A percentile compares a stretch with the other conserved stretches of the same genome.
Conservation (phyloP, 208 protist genomes). For the Naegleria fowleri region DNA sequence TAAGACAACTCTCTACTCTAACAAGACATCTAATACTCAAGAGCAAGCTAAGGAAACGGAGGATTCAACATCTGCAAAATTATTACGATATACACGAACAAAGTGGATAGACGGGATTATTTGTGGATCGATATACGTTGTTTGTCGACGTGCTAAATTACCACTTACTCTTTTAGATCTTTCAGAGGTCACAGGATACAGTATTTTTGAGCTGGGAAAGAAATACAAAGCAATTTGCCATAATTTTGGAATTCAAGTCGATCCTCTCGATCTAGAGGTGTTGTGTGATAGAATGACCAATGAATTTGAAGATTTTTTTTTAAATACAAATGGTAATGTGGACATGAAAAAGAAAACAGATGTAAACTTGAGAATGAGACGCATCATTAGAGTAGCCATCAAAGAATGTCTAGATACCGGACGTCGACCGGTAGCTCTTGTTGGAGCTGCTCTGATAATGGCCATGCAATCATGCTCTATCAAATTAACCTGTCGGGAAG, state of each 20-base stretch:
- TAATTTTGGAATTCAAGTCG: not conserved
- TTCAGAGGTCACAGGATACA: not conserved
- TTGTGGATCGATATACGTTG: not conserved
- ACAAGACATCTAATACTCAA: not conserved
- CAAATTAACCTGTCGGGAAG: not conserved
- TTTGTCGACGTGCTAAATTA: not conserved
- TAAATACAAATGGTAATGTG: not conserved
- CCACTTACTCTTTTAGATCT: not conserved
- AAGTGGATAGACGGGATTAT: not conserved
- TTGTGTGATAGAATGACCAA: not conserved
- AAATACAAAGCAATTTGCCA: not conserved
- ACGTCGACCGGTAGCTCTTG: not conserved
- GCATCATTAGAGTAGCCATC: not conserved
- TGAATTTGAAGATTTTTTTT: not conserved
- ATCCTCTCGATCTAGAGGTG: not conserved
- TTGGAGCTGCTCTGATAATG: not conserved
- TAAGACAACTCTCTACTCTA: not conserved
- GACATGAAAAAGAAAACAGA: not conserved
- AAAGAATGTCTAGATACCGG: not conserved
- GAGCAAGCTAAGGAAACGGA: not conserved
- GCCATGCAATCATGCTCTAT: not conserved
- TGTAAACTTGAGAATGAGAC: not conserved
- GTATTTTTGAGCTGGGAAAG: not conserved
- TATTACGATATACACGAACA: not conserved
- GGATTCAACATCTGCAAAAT: not conserved